phyloP scores from a whole-genome alignment of 129 eudicot genomes.

The Chrysanthemum makinoi region DNA sequence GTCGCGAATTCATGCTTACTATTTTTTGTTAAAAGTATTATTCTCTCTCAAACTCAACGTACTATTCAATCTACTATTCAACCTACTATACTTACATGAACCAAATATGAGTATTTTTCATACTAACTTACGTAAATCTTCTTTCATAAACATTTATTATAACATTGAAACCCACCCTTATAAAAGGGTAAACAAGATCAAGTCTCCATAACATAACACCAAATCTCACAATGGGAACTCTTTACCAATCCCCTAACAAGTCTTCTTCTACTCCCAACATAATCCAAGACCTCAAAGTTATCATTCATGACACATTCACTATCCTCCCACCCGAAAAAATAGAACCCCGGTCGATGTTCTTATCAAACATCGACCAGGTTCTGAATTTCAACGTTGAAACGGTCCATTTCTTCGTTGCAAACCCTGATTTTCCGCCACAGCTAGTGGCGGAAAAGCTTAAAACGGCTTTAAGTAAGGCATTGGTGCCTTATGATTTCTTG shows the following conservation, averaged over 20 bases:
- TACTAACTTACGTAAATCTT: background rate
- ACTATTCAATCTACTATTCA: no score
- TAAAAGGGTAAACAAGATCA: constrained; percentile 11
- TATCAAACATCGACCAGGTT: constrained; percentile 79
- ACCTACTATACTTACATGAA: no score
- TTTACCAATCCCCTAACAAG: constrained; percentile 30
- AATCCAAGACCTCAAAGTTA: constrained; percentile 62
- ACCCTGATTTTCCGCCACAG: constrained; percentile 54
- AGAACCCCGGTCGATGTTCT: constrained; percentile 47
- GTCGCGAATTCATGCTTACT: background rate
- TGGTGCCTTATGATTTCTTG: constrained; percentile 61
- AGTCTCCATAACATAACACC: constrained; percentile 1
- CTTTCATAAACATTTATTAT: background rate
- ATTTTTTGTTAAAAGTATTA: background rate
- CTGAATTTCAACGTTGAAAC: constrained; percentile 79
- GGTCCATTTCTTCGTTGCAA: constrained; percentile 56
- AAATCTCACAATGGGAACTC: constrained; percentile 54
- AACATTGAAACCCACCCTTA: constrained; percentile 10
- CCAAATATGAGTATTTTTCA: background rate
- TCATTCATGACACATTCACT: constrained; percentile 47
- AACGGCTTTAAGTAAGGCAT: constrained; percentile 39
- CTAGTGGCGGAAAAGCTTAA: constrained; percentile 47
- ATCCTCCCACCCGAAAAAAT: constrained; percentile 49
- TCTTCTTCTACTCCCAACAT: constrained; percentile 27
- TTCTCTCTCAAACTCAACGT: no score